Percentiles rank a stretch among this genome's conserved stretches.
Conservation (phyloP, 2,329 filamentous ascomycete species). For the Colletotrichum paranaense region DNA sequence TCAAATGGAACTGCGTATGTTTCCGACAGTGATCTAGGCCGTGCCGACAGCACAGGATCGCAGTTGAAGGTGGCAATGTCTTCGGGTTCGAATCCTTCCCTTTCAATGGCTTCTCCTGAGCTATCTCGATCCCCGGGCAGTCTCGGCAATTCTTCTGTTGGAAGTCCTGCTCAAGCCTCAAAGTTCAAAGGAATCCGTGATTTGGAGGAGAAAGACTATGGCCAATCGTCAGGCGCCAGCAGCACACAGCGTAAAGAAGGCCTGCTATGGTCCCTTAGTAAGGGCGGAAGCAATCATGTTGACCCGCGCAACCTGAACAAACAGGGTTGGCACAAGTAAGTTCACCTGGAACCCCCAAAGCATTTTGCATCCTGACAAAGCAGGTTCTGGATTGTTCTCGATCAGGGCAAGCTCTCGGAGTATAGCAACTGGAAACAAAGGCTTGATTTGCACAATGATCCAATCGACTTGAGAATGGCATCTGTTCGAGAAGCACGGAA, state of each 20-base stretch:
- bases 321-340: slow-evolving; percentile 98
- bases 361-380: slow-evolving; percentile 30
- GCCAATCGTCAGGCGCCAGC: slow-evolving; percentile 60
- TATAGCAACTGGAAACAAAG: slow-evolving; percentile 99
- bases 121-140: slow-evolving; percentile 69
- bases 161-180: slow-evolving; percentile 63
- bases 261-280: slow-evolving; percentile 91
- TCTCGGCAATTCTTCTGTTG: slow-evolving; percentile 55
- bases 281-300: slow-evolving; percentile 86
- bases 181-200: slow-evolving; percentile 94
- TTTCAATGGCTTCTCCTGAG: slow-evolving; percentile 49
- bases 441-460: slow-evolving; percentile 96
- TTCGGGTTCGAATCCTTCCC: slow-evolving; percentile 52
- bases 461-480: slow-evolving; percentile 95
- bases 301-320: slow-evolving; percentile 97
- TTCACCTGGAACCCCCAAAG: slow-evolving; percentile 37
- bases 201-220: slow-evolving; percentile 84
- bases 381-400: slow-evolving; percentile 98
- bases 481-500: slow-evolving; percentile 96
- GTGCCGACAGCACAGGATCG: slow-evolving; percentile 80
- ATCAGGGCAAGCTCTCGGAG: slow-evolving; percentile 95
- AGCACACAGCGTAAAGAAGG: slow-evolving; percentile 89
- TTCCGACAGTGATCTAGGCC: slow-evolving; percentile 76
- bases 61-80: slow-evolving; percentile 67
- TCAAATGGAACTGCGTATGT: slow-evolving; percentile 61